A percentile compares a stretch with the other conserved stretches of the same genome.
Conservation (phyloP, 2,329 filamentous ascomycete genomes). For the Trichoderma pleuroti region DNA sequence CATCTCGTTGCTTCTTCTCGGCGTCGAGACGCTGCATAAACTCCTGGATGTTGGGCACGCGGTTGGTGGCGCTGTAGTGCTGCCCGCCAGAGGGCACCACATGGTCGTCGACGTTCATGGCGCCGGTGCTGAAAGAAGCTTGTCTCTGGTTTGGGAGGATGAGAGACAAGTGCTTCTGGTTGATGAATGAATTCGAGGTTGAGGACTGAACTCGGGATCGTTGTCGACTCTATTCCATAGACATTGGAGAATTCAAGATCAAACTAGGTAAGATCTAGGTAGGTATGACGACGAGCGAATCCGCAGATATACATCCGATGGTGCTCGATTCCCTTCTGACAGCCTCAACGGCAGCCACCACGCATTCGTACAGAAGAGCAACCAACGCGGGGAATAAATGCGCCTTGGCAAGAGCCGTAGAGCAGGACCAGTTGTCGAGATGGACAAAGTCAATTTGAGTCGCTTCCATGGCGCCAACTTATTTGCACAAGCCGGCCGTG, state of each 20-base stretch:
- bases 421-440: neutral
- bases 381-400: neutral
- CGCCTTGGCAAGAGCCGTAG: neutral
- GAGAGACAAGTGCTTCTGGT: neutral
- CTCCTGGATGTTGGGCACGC: constrained; percentile 81
- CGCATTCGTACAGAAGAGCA: neutral
- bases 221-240: neutral
- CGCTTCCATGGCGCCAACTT: neutral
- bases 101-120: constrained; percentile 41
- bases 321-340: neutral
- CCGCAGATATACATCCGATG: neutral
- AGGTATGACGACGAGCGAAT: neutral
- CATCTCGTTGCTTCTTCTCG: constrained; percentile 74
- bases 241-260: neutral
- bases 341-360: neutral
- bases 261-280: neutral
- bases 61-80: constrained; percentile 79
- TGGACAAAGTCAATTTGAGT: constrained; percentile 5
- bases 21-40: constrained; percentile 76
- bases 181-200: neutral
- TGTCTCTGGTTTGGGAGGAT: neutral
- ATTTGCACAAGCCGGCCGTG: neutral
- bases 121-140: neutral
- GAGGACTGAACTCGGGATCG: neutral
- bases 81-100: constrained; percentile 47